Evolutionary conservation across 164 flowering plant species (phyloP).

Genomic region (Litsea cubeba): DNA sequence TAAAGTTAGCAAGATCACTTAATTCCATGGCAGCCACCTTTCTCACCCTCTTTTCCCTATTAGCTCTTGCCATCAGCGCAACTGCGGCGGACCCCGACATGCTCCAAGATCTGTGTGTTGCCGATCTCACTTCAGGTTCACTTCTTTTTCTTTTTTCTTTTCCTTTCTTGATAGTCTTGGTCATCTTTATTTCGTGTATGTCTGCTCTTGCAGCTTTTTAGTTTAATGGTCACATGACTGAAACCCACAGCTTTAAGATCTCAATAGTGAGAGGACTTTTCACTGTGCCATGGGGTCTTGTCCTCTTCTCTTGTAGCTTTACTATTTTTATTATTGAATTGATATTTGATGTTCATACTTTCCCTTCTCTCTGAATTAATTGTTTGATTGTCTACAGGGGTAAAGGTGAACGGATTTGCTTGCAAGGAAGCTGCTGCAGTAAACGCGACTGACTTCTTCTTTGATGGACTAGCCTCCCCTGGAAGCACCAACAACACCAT

Average conservation of each 20-base stretch:
- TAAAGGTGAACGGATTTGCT: conserved; percentile 11
- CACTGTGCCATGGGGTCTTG: background rate
- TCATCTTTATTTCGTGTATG: background rate
- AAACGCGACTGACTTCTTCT: conserved; percentile 17
- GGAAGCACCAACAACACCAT: conserved; percentile 12
- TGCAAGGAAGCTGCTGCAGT: conserved; percentile 8
- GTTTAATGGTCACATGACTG: background rate
- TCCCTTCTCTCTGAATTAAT: no score
- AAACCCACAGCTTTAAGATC: no score
- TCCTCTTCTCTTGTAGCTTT: background rate
- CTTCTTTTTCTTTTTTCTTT: background rate
- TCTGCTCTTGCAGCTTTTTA: background rate
- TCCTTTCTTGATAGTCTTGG: background rate
- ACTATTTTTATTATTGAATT: background rate
- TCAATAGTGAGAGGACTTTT: no score
- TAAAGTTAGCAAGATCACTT: background rate
- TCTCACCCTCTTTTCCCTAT: background rate
- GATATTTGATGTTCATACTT: background rate
- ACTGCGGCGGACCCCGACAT: conserved; percentile 43
- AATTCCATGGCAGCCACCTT: conserved; percentile 1
- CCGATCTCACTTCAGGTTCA: conserved; percentile 48
- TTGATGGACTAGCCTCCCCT: conserved; percentile 11
- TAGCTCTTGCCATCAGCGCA: conserved; percentile 15
- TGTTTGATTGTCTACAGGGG: background rate
- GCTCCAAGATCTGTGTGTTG: conserved; percentile 65